Evolutionary conservation across 2,329 filamentous ascomycete species (phyloP).

Genomic region (Thielaviopsis cerberus): DNA sequence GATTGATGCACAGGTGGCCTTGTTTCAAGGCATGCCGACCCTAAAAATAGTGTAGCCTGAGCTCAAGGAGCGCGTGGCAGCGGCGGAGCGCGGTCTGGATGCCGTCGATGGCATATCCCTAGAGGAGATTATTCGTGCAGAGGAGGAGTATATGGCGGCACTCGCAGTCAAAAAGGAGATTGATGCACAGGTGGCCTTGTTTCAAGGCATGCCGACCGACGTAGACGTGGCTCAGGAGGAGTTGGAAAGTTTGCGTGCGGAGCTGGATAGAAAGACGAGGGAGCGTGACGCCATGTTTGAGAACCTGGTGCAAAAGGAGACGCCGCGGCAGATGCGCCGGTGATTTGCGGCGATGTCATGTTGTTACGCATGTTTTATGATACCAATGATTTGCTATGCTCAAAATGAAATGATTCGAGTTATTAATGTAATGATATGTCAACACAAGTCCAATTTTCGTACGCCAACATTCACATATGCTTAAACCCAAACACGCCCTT

Average conservation of each 20-base stretch:
- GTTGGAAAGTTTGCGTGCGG: conserved; percentile 45
- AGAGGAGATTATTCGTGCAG: background rate
- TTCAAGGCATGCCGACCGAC: conserved; percentile 56
- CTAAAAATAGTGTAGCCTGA: too few species aligned
- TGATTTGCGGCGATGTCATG: background rate
- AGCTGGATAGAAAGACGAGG: conserved; percentile 41
- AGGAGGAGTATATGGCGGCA: conserved; percentile 21
- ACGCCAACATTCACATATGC: background rate
- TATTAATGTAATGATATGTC: background rate
- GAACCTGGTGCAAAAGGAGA: conserved; percentile 42
- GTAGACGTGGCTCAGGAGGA: conserved; percentile 48
- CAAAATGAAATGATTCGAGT: background rate
- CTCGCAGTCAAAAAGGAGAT: conserved; percentile 41
- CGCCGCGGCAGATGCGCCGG: conserved; percentile 6
- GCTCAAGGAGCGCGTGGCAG: conserved; percentile 21
- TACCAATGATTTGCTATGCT: background rate
- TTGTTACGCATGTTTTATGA: background rate
- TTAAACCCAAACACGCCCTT: background rate
- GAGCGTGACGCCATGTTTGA: conserved; percentile 61
- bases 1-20: conserved; percentile 42
- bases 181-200: conserved; percentile 43
- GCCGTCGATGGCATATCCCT: conserved; percentile 3
- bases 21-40: conserved; percentile 54
- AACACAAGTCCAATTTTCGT: too few species aligned
- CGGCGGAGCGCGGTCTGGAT: background rate